phyloP scores from a whole-genome alignment of 2,329 filamentous ascomycete genomes.

The Ophiostoma quercus region DNA sequence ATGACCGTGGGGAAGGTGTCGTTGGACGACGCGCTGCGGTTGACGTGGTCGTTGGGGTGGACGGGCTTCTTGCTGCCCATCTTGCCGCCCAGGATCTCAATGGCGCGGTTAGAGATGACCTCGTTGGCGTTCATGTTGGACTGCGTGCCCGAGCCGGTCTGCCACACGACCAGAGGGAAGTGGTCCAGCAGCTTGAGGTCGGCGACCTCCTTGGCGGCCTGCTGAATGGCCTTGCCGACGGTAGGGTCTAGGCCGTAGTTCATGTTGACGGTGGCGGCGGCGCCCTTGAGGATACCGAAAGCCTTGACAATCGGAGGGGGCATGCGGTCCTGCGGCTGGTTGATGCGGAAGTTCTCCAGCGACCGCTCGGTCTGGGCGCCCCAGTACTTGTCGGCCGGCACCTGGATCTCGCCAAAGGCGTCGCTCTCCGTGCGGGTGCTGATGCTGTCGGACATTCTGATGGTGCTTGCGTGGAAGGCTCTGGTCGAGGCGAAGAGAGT shows the following conservation, averaged over 20 bases:
- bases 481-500: conserved; percentile 6
- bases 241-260: conserved; percentile 87
- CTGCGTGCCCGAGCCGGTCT: conserved; percentile 96
- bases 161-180: conserved; percentile 98
- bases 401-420: conserved; percentile 95
- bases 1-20: conserved; percentile 99
- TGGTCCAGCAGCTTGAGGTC: conserved; percentile 91
- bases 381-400: conserved; percentile 93
- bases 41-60: conserved; percentile 98
- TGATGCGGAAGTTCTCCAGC: conserved; percentile 97
- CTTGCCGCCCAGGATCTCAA: conserved; percentile 89
- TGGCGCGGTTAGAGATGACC: conserved; percentile 98
- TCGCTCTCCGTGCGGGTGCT: conserved; percentile 80
- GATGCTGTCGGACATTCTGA: conserved; percentile 31
- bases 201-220: conserved; percentile 89
- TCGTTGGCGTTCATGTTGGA: conserved; percentile 99
- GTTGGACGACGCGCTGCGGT: conserved; percentile 98
- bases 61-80: conserved; percentile 98
- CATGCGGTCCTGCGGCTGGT: conserved; percentile 98
- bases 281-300: conserved; percentile 95
- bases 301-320: conserved; percentile 85
- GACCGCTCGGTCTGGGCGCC: conserved; percentile 96
- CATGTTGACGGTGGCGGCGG: conserved; percentile 93
- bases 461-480: conserved; percentile 24
- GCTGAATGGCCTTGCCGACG: conserved; percentile 86